Conservation (phyloP, 1,284 basidiomycete genomes). For the Rhizoctonia solani region DNA sequence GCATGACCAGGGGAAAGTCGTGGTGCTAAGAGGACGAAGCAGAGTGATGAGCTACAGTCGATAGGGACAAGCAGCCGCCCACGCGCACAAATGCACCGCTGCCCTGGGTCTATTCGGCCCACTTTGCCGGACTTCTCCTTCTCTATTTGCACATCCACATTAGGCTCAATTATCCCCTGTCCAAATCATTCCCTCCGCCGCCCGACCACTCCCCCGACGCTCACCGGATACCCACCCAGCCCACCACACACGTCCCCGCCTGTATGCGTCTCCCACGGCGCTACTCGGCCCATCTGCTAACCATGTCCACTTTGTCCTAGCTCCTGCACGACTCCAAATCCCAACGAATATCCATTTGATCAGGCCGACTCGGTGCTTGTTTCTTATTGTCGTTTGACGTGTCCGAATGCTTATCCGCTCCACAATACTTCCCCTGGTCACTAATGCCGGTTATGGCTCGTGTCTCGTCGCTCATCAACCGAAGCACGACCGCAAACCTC, state of each 20-base stretch:
- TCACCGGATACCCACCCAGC: background rate
- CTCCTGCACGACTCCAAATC: background rate
- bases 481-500: slow-evolving; percentile 12
- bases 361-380: too few relatives aligned
- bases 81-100: slow-evolving; percentile 12
- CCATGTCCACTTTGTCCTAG: background rate
- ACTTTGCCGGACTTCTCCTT: slow-evolving; percentile 1
- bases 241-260: too few relatives aligned
- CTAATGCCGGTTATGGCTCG: too few relatives aligned
- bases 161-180: slow-evolving; percentile 12
- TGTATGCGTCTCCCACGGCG: too few relatives aligned
- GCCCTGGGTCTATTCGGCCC: background rate
- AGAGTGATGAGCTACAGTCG: background rate
- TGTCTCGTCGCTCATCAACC: slow-evolving; percentile 22
- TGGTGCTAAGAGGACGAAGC: background rate
- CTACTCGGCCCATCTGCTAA: background rate
- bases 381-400: slow-evolving; percentile 2
- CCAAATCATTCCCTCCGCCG: background rate
- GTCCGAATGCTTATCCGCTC: slow-evolving; percentile 12
- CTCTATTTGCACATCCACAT: background rate
- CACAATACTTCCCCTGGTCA: background rate
- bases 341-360: background rate
- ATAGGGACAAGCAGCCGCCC: slow-evolving; percentile 15
- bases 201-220: background rate
- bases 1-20: slow-evolving; percentile 1